A percentile compares a stretch with the other conserved stretches of the same genome.
phyloP scores from a whole-genome alignment of 2,329 filamentous ascomycete genomes.

The Apiospora koreana region DNA sequence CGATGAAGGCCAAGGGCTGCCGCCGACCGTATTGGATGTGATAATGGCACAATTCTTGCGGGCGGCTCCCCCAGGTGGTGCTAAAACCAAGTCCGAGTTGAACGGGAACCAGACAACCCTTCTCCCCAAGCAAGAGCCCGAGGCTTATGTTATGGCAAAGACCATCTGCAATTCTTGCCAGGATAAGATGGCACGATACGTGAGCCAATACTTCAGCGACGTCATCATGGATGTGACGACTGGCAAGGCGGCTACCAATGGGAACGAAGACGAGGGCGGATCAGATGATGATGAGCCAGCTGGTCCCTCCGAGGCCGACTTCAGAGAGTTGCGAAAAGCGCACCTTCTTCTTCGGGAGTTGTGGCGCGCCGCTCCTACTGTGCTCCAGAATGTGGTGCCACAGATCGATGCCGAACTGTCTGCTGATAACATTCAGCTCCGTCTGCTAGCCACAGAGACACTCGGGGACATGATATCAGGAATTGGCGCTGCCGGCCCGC shows the following conservation, averaged over 20 bases:
- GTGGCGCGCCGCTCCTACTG: constrained; percentile 86
- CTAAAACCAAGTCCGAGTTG: constrained; percentile 58
- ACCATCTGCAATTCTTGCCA: constrained; percentile 85
- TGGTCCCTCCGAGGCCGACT: constrained; percentile 77
- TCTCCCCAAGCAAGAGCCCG: constrained; percentile 82
- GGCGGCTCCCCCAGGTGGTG: constrained; percentile 71
- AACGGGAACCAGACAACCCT: constrained; percentile 82
- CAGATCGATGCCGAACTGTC: constrained; percentile 91
- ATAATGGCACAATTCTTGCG: constrained; percentile 95
- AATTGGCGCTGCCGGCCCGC: constrained; percentile 87
- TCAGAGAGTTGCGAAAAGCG: constrained; percentile 86
- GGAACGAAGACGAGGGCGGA: constrained; percentile 59
- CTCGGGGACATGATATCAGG: constrained; percentile 93
- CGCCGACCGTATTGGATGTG: constrained; percentile 81
- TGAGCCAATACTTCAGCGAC: constrained; percentile 96
- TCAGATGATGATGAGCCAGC: constrained; percentile 61
- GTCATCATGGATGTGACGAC: constrained; percentile 85
- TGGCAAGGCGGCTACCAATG: constrained; percentile 53
- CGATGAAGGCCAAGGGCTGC: constrained; percentile 79
- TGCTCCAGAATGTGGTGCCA: constrained; percentile 90
- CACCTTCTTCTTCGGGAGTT: constrained; percentile 88
- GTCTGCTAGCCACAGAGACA: constrained; percentile 87
- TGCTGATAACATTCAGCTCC: constrained; percentile 84
- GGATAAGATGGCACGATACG: constrained; percentile 92
- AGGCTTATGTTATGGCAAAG: constrained; percentile 96